These are phyloP conservation scores for Diaporthe amygdali DNA, from an alignment of 2,329 filamentous ascomycete species.

Conservation along the genomic window DNA sequence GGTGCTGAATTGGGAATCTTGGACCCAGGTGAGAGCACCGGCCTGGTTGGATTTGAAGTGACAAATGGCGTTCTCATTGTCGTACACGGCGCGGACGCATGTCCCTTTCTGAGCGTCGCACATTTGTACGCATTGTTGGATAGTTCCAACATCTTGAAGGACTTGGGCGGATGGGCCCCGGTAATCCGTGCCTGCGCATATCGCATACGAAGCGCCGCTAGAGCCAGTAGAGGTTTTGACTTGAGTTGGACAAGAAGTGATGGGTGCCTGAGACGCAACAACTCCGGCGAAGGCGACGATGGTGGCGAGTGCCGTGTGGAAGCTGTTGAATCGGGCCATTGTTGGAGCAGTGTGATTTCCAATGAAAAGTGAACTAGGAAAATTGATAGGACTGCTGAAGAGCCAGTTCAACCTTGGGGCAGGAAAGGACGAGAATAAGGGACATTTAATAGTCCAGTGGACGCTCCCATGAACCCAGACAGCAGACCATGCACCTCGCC, in stretches of 20 bases:
- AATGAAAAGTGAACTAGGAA: background rate
- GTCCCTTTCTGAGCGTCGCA: background rate
- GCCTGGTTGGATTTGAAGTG: constrained; percentile 8
- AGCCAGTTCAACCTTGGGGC: background rate
- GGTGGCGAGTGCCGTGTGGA: background rate
- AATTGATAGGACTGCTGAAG: background rate
- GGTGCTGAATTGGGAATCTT: background rate
- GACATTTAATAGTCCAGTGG: background rate
- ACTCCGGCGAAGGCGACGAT: background rate
- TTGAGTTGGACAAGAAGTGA: background rate
- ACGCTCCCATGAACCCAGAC: no score
- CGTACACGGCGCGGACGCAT: constrained; percentile 3
- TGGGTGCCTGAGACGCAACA: background rate
- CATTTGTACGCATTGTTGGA: background rate
- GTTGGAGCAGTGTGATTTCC: background rate
- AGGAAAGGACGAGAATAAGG: background rate
- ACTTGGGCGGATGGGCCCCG: background rate
- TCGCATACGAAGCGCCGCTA: background rate
- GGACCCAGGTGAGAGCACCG: constrained; percentile 3
- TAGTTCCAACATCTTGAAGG: background rate
- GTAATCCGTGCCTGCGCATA: background rate
- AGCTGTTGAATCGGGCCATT: background rate
- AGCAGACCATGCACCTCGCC: background rate
- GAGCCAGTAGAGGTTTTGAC: background rate
- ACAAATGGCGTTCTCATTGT: background rate